Percentiles rank a stretch among this genome's conserved stretches.
Conservation (phyloP, 164 flowering plant species). For the Magnolia changhungtana region DNA sequence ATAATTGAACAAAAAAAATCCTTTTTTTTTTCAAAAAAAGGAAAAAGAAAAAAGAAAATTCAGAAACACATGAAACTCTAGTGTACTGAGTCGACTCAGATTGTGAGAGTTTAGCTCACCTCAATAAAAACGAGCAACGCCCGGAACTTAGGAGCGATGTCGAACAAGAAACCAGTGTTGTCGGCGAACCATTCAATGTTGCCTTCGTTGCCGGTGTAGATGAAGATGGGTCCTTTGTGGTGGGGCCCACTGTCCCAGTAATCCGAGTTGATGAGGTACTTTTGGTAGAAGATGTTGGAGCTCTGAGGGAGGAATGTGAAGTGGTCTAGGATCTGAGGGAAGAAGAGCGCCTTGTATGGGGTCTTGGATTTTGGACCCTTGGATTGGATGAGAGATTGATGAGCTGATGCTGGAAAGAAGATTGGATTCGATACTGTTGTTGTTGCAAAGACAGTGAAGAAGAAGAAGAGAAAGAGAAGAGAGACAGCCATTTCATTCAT, state of each 20-base stretch:
- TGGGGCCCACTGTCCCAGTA: conserved; percentile 29
- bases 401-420: conserved; percentile 20
- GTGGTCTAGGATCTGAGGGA: conserved; percentile 50
- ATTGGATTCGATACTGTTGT: conserved; percentile 17
- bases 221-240: conserved; percentile 41
- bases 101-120: conserved; percentile 16
- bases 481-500: conserved; percentile 15
- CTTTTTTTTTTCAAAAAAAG: neutral
- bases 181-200: conserved; percentile 57
- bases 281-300: conserved; percentile 45
- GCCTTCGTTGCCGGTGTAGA: conserved; percentile 60
- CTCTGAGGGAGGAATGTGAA: conserved; percentile 47
- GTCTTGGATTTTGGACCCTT: conserved; percentile 24
- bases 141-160: conserved; percentile 50
- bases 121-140: conserved; percentile 51
- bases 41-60: too few species aligned
- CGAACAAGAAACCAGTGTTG: conserved; percentile 53
- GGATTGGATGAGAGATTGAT: conserved; percentile 16
- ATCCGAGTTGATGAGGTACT: conserved; percentile 41
- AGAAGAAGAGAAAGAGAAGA: conserved; percentile 17
- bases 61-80: neutral
- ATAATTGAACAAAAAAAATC: too few species aligned
- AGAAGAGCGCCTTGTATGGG: conserved; percentile 37
- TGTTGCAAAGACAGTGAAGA: conserved; percentile 6
- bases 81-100: too few species aligned